Percentiles rank a stretch among this genome's conserved stretches.
phyloP scores from a whole-genome alignment of 1,284 basidiomycete genomes.

The Ustanciosporium gigantosporum region DNA sequence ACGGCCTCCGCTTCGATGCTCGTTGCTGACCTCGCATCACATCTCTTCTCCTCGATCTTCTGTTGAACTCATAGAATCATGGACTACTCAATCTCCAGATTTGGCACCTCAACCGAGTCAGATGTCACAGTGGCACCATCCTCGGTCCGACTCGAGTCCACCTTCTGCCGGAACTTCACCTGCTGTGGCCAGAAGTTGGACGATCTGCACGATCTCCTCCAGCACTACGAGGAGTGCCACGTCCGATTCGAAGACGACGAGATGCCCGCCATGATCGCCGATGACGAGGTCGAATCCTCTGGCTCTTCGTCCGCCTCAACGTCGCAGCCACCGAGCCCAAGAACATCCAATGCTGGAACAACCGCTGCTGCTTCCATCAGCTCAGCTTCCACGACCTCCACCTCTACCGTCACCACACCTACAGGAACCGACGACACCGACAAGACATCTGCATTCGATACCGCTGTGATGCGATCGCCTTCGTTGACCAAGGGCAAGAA shows the following conservation, averaged over 20 bases:
- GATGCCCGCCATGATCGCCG: conserved; percentile 48
- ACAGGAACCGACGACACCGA: conserved; percentile 37
- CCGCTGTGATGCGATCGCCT: conserved; percentile 50
- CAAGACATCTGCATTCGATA: conserved; percentile 55
- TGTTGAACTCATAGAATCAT: conserved; percentile 39
- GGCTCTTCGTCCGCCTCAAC: conserved; percentile 42
- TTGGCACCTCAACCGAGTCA: conserved; percentile 55
- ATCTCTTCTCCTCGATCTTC: background rate
- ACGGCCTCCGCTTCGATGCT: background rate
- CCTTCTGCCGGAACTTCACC: conserved; percentile 59
- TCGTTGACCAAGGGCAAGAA: conserved; percentile 54
- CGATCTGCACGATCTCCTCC: conserved; percentile 59
- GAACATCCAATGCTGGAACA: conserved; percentile 28
- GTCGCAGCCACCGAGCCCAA: conserved; percentile 51
- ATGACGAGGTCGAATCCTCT: conserved; percentile 50
- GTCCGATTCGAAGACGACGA: conserved; percentile 60
- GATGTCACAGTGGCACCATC: conserved; percentile 56
- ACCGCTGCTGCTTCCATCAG: conserved; percentile 12
- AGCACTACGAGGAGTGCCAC: conserved; percentile 60
- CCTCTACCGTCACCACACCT: conserved; percentile 20
- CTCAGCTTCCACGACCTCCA: conserved; percentile 5
- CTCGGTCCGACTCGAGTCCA: conserved; percentile 54
- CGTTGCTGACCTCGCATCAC: background rate
- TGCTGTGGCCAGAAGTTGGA: conserved; percentile 58
- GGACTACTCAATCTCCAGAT: conserved; percentile 56